Evolutionary conservation across 768 basidiomycete genomes (phyloP).

Genomic region (Harrya chromipes): DNA sequence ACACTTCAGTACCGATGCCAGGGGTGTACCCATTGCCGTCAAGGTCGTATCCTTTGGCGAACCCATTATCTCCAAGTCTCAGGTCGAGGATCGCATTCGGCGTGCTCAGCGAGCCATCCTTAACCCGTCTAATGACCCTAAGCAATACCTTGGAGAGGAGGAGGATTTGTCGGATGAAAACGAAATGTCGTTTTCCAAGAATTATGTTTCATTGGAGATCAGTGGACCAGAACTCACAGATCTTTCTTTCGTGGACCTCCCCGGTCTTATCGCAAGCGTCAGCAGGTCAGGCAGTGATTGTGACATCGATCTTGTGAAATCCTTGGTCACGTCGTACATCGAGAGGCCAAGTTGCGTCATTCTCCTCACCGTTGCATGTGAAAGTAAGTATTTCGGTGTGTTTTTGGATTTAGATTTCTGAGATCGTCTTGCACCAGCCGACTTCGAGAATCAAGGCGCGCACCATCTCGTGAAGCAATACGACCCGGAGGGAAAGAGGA

Average conservation of each 20-base stretch:
- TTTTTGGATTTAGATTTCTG: conserved; percentile 29
- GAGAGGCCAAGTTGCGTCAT: conserved; percentile 66
- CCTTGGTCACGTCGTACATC: conserved; percentile 58
- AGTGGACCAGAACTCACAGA: conserved; percentile 59
- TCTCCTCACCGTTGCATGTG: conserved; percentile 56
- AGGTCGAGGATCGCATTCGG: conserved; percentile 65
- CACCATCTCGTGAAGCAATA: conserved; percentile 57
- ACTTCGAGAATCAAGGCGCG: conserved; percentile 78
- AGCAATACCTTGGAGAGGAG: conserved; percentile 14
- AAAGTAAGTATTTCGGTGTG: conserved; percentile 16
- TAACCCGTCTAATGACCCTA: conserved; percentile 41
- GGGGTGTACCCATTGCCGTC: conserved; percentile 37
- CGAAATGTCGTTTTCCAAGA: conserved; percentile 46
- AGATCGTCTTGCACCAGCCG: conserved; percentile 48
- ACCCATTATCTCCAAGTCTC: conserved; percentile 45
- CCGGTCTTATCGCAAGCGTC: conserved; percentile 60
- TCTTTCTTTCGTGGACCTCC: conserved; percentile 63
- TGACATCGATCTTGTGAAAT: conserved; percentile 62
- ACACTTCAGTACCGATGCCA: conserved; percentile 40
- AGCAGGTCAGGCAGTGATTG: conserved; percentile 44
- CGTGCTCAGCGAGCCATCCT: conserved; percentile 65
- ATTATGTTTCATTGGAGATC: conserved; percentile 57
- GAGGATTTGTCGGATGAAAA: conserved; percentile 11
- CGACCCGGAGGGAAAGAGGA: conserved; percentile 63
- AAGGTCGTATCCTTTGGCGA: conserved; percentile 43